phyloP scores from a whole-genome alignment of 371 early-diverging fungal genomes.

The Furculomyces boomerangus region DNA sequence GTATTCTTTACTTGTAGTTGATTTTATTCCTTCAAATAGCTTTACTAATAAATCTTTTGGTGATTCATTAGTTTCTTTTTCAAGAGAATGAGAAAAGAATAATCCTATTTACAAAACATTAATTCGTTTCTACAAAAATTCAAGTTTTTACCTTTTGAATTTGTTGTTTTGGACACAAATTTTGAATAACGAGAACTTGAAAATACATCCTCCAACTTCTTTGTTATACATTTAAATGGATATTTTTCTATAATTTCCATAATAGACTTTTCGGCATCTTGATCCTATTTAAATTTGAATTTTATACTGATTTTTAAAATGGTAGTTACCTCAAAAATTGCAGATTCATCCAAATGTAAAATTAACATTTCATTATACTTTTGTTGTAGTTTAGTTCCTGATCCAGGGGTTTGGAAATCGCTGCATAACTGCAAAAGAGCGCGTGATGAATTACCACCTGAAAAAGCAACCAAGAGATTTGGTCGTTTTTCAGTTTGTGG shows the following conservation, averaged over 20 bases:
- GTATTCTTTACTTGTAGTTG: conserved; percentile 33
- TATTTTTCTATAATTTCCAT: conserved; percentile 19
- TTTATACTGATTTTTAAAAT: conserved; percentile 4
- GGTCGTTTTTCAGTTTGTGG: conserved; percentile 15
- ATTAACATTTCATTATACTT: conserved; percentile 33
- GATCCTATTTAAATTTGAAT: neutral
- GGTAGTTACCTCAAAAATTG: conserved; percentile 26
- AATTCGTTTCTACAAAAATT: conserved; percentile 14
- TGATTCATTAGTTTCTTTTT: no score
- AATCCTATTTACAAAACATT: neutral
- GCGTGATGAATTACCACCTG: conserved; percentile 66
- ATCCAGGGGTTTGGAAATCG: conserved; percentile 31
- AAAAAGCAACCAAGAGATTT: conserved; percentile 58
- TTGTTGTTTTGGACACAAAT: conserved; percentile 1
- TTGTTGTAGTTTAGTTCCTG: conserved; percentile 30
- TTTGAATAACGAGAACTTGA: conserved; percentile 4
- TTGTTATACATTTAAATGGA: conserved; percentile 8
- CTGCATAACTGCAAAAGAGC: conserved; percentile 37
- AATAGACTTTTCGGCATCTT: neutral
- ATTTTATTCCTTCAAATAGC: neutral
- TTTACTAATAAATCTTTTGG: no score
- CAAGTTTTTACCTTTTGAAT: conserved; percentile 5
- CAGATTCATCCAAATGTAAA: conserved; percentile 57
- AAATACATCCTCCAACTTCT: conserved; percentile 28
- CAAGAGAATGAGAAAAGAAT: no score